Conservation (phyloP, 176 grass and related monocot genomes). For the Avena sativa region DNA sequence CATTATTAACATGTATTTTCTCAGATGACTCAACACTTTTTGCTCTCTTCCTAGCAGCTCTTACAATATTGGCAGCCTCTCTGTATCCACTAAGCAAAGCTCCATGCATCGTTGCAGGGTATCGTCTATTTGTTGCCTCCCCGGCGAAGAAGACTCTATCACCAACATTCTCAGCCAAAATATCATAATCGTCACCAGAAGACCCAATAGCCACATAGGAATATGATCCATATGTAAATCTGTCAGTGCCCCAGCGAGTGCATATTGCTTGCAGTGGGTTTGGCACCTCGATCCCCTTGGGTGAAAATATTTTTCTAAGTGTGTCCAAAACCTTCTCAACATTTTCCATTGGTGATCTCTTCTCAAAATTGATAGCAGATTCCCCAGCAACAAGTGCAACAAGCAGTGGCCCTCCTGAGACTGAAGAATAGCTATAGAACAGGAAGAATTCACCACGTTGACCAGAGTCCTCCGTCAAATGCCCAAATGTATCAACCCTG, state of each 20-base stretch:
- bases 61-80: slow-evolving; percentile 90
- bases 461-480: slow-evolving; percentile 76
- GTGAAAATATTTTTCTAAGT: slow-evolving; percentile 79
- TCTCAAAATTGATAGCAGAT: slow-evolving; percentile 90
- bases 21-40: slow-evolving; percentile 38
- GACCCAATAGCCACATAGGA: slow-evolving; percentile 87
- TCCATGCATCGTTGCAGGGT: slow-evolving; percentile 98
- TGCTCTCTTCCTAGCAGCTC: slow-evolving; percentile 68
- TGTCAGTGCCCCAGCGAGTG: slow-evolving; percentile 90
- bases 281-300: slow-evolving; percentile 88
- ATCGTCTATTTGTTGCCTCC: slow-evolving; percentile 91
- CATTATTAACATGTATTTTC: slow-evolving; percentile 48
- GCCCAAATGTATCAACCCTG: slow-evolving; percentile 91
- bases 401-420: slow-evolving; percentile 87
- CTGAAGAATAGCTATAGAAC: slow-evolving; percentile 97
- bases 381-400: slow-evolving; percentile 96
- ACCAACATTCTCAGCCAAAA: slow-evolving; percentile 84
- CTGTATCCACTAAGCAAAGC: slow-evolving; percentile 95
- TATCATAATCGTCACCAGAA: slow-evolving; percentile 96
- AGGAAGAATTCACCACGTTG: slow-evolving; percentile 88
- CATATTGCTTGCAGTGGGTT: slow-evolving; percentile 90
- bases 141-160: slow-evolving; percentile 95
- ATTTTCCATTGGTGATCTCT: slow-evolving; percentile 60
- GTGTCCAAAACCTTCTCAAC: slow-evolving; percentile 74
- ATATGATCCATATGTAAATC: slow-evolving; percentile 90